A percentile compares a stretch with the other conserved stretches of the same genome.
These are phyloP conservation scores for Pueraria montana DNA, from an alignment of 306 rosid genomes.

Conservation along the genomic window DNA sequence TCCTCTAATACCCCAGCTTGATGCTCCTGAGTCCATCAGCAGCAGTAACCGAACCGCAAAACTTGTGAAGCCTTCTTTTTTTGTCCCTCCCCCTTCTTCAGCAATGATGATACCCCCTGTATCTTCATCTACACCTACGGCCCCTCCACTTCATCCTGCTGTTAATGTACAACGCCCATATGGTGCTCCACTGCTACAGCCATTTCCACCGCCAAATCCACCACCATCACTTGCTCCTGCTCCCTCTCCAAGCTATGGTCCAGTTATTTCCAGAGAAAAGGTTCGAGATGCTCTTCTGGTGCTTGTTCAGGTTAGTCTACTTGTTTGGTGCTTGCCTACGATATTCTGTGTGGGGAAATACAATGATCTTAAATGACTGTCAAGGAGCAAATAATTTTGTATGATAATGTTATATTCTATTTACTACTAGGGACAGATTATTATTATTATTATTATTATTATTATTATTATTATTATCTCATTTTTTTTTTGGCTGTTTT, in stretches of 20 bases:
- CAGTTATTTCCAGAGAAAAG: slow-evolving; percentile 63
- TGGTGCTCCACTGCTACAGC: slow-evolving; percentile 67
- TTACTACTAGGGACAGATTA: background rate
- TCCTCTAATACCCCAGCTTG: slow-evolving; percentile 54
- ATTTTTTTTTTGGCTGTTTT: slow-evolving; percentile 32
- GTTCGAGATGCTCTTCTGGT: slow-evolving; percentile 66
- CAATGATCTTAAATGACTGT: slow-evolving; percentile 18
- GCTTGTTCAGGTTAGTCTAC: slow-evolving; percentile 70
- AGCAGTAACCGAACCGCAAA: slow-evolving; percentile 52
- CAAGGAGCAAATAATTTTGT: background rate
- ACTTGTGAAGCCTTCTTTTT: slow-evolving; percentile 68
- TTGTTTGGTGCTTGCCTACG: slow-evolving; percentile 34
- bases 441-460: background rate
- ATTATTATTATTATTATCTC: background rate
- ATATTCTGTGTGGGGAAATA: background rate
- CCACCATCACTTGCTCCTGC: slow-evolving; percentile 68
- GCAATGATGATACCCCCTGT: slow-evolving; percentile 51
- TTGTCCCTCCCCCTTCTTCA: slow-evolving; percentile 60
- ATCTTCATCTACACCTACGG: slow-evolving; percentile 55
- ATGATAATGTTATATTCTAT: background rate
- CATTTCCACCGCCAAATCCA: slow-evolving; percentile 69
- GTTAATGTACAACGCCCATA: slow-evolving; percentile 57
- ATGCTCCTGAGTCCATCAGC: slow-evolving; percentile 53
- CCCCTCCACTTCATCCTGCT: slow-evolving; percentile 62
- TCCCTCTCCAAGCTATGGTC: slow-evolving; percentile 54